Evolutionary conservation across 2,329 filamentous ascomycete genomes (phyloP).

Genomic region (Beauveria medogensis): DNA sequence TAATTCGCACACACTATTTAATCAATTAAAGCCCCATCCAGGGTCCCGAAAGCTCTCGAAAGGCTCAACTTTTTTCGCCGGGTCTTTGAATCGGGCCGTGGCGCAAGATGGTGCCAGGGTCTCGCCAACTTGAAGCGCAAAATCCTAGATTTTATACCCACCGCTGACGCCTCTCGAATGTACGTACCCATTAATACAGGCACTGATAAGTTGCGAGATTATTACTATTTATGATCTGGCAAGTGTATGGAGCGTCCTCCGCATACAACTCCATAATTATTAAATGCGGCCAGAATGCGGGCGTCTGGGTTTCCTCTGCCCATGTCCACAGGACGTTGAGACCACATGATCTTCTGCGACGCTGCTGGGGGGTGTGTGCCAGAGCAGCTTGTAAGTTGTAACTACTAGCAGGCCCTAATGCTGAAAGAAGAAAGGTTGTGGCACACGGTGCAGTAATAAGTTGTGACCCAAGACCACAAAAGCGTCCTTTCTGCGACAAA

Average conservation of each 20-base stretch:
- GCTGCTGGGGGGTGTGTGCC: background rate
- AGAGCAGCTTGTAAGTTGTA: background rate
- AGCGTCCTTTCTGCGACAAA: background rate
- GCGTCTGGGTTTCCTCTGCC: background rate
- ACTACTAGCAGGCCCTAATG: background rate
- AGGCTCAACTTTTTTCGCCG: too few relatives aligned
- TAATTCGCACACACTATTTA: too few relatives aligned
- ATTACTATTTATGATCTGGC: background rate
- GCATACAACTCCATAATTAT: background rate
- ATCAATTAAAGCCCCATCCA: too few relatives aligned
- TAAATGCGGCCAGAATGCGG: background rate
- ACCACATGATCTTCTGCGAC: background rate
- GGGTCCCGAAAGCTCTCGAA: too few relatives aligned
- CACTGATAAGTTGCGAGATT: background rate
- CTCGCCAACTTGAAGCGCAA: too few relatives aligned
- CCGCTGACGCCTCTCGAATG: background rate
- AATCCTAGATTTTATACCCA: background rate
- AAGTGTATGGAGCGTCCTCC: background rate
- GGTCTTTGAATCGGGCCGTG: too few relatives aligned
- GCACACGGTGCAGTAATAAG: background rate
- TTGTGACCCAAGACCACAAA: background rate
- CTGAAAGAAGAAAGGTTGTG: background rate
- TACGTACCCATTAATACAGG: background rate
- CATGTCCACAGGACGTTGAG: background rate
- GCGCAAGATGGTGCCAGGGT: too few relatives aligned